phyloP scores from a whole-genome alignment of 768 basidiomycete genomes.

The Pleurotus sapidus region DNA sequence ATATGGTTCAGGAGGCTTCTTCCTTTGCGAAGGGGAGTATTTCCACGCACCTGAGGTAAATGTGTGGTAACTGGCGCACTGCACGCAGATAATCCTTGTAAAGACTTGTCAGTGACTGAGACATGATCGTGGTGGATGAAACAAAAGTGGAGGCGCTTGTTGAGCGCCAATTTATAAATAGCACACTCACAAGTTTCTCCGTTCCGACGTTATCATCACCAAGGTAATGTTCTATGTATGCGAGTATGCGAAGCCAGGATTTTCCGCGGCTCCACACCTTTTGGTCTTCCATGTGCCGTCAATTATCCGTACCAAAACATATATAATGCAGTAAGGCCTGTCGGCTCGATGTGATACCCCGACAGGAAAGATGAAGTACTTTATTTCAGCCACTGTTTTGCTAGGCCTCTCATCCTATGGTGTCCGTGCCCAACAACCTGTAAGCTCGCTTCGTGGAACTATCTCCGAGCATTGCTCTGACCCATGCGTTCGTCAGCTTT shows the following conservation, averaged over 20 bases:
- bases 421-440: slow-evolving; percentile 19
- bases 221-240: neutral
- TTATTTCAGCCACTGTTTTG: slow-evolving; percentile 3
- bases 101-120: slow-evolving; percentile 23
- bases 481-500: neutral
- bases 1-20: slow-evolving; percentile 1
- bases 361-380: slow-evolving; percentile 11
- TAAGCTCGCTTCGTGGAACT: neutral
- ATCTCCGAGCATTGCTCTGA: neutral
- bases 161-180: too few relatives aligned
- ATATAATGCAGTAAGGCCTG: neutral
- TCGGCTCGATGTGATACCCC: neutral
- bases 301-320: neutral
- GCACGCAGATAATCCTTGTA: slow-evolving; percentile 42
- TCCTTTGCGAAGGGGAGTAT: too few relatives aligned
- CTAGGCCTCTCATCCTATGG: slow-evolving; percentile 7
- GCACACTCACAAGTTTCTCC: neutral
- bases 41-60: slow-evolving; percentile 37
- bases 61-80: slow-evolving; percentile 36
- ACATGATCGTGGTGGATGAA: neutral
- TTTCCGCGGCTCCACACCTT: neutral
- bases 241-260: neutral
- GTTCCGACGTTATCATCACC: neutral
- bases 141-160: too few relatives aligned
- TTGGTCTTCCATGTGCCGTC: neutral